A percentile compares a stretch with the other conserved stretches of the same genome.
Conservation (phyloP, 202 grass and related monocot species). For the Musa balbisiana region DNA sequence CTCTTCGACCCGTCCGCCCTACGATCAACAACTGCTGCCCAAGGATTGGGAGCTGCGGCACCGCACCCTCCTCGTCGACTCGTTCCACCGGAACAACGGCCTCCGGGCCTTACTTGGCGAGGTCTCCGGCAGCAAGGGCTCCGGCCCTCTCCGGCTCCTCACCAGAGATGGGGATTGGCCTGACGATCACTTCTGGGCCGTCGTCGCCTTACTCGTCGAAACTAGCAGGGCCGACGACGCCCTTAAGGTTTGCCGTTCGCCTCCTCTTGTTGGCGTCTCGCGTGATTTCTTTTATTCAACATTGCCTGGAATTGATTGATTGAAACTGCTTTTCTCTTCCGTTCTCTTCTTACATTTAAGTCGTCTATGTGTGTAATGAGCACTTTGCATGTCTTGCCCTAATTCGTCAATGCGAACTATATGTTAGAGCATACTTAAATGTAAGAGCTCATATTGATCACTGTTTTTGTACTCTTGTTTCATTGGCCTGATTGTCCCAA, state of each 20-base stretch:
- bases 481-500: too few relatives aligned
- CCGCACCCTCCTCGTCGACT: conserved; percentile 7
- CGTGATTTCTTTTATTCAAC: neutral
- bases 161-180: conserved; percentile 15
- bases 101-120: neutral
- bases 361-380: neutral
- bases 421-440: too few relatives aligned
- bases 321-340: neutral
- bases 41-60: neutral
- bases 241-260: conserved; percentile 1
- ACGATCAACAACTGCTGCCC: conserved; percentile 1
- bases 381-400: neutral
- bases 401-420: too few relatives aligned
- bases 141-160: conserved; percentile 3
- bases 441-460: too few relatives aligned
- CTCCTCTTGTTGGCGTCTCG: neutral
- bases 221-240: conserved; percentile 8
- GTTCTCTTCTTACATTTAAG: neutral
- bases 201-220: conserved; percentile 8
- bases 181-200: conserved; percentile 3
- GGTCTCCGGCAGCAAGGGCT: conserved; percentile 5
- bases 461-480: too few relatives aligned
- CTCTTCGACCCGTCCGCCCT: neutral
- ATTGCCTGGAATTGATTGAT: neutral
- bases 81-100: conserved; percentile 13